phyloP scores from a whole-genome alignment of 331 rosid genomes.

The Quercus phellos region DNA sequence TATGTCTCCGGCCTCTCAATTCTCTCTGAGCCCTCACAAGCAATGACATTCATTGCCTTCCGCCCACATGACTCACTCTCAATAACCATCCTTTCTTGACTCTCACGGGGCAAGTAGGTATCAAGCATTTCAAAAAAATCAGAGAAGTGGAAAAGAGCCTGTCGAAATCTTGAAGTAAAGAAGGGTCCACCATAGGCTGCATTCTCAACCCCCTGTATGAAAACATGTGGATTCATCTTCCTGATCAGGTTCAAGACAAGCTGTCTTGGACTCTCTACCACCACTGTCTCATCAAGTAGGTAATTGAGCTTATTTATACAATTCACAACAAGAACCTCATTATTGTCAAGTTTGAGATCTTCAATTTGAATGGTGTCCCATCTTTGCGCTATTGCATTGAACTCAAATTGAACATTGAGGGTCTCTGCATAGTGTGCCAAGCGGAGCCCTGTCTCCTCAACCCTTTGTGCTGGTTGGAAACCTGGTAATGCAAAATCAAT shows the following conservation, averaged over 20 bases:
- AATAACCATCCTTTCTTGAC: slow-evolving; percentile 23
- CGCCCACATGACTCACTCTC: slow-evolving; percentile 24
- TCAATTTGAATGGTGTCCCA: slow-evolving; percentile 35
- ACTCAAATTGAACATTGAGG: slow-evolving; percentile 28
- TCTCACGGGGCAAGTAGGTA: slow-evolving; percentile 9
- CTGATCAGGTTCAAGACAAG: slow-evolving; percentile 21
- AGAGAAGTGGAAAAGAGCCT: slow-evolving; percentile 35
- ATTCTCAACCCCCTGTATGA: slow-evolving; percentile 19
- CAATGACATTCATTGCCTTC: slow-evolving; percentile 35
- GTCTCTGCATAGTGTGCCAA: slow-evolving; percentile 24
- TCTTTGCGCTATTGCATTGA: slow-evolving; percentile 29
- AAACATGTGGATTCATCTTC: slow-evolving; percentile 27
- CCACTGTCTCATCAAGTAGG: slow-evolving; percentile 33
- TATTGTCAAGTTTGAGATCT: slow-evolving; percentile 27
- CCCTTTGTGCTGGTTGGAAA: slow-evolving; percentile 31
- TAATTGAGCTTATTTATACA: slow-evolving; percentile 16
- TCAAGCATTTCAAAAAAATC: slow-evolving; percentile 29
- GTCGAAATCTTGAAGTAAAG: slow-evolving; percentile 27
- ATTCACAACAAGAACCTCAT: slow-evolving; percentile 31
- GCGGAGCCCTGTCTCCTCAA: slow-evolving; percentile 28
- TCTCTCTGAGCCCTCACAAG: slow-evolving; percentile 35
- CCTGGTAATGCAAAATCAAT: slow-evolving; percentile 37
- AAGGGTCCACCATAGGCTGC: slow-evolving; percentile 31
- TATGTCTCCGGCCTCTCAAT: slow-evolving; percentile 31
- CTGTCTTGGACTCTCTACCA: slow-evolving; percentile 29